phyloP scores from a whole-genome alignment of 805 yeast genomes.

The Candida koratica region DNA sequence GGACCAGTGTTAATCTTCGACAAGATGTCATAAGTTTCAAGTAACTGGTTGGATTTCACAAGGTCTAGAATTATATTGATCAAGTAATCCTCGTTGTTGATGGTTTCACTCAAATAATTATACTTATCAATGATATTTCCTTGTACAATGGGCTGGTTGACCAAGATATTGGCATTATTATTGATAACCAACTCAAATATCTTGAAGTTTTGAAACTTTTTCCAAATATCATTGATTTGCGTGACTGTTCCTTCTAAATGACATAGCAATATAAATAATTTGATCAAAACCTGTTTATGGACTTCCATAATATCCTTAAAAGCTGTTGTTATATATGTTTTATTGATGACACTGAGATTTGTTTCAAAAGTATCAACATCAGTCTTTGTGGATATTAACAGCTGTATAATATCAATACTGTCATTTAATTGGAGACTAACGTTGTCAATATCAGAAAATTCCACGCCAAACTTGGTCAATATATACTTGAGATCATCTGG shows the following conservation, averaged over 20 bases:
- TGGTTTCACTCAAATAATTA: slow-evolving; percentile 8
- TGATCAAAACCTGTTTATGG: slow-evolving; percentile 29
- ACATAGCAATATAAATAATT: slow-evolving; percentile 28
- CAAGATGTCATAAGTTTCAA: slow-evolving; percentile 42
- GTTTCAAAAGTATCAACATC: slow-evolving; percentile 3
- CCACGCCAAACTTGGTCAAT: slow-evolving; percentile 19
- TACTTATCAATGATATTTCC: slow-evolving; percentile 12
- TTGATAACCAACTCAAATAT: slow-evolving; percentile 10
- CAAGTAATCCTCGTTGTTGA: slow-evolving; percentile 27
- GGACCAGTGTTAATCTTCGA: slow-evolving; percentile 34
- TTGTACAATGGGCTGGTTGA: slow-evolving; percentile 8
- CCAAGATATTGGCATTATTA: slow-evolving; percentile 1
- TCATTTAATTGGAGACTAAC: slow-evolving; percentile 15
- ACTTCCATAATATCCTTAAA: slow-evolving; percentile 26
- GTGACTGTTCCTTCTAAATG: slow-evolving; percentile 25
- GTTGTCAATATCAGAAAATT: slow-evolving; percentile 16
- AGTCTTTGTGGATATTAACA: slow-evolving; percentile 1
- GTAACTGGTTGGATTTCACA: slow-evolving; percentile 29
- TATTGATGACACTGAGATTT: slow-evolving; percentile 22
- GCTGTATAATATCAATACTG: slow-evolving; percentile 2
- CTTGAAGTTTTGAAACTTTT: slow-evolving; percentile 24
- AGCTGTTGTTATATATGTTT: slow-evolving; percentile 20
- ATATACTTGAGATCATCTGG: slow-evolving; percentile 18
- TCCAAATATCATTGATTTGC: slow-evolving; percentile 22
- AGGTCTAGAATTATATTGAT: slow-evolving; percentile 32